phyloP scores from a whole-genome alignment of 129 eudicot genomes.

The Centrapalus pauciflorus region DNA sequence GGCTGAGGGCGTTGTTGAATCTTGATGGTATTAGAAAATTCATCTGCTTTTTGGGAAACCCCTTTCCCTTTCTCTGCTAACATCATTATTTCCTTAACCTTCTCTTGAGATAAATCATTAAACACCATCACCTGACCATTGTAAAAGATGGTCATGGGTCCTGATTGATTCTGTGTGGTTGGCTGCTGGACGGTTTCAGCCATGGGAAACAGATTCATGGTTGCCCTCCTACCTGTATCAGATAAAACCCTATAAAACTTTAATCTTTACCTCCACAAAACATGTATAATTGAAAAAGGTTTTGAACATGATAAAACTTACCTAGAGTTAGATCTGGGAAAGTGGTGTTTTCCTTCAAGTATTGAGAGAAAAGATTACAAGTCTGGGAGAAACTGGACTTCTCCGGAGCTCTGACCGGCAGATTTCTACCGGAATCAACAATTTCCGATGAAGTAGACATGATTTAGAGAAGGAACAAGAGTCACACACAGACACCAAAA shows the following conservation, averaged over 20 bases:
- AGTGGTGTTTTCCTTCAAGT: slow-evolving; percentile 71
- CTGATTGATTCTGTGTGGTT: slow-evolving; percentile 23
- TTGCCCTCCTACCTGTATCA: slow-evolving; percentile 26
- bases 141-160: slow-evolving; percentile 77
- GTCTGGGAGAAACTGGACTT: slow-evolving; percentile 65
- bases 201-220: slow-evolving; percentile 55
- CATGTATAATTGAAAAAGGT: not conserved
- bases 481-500: no score
- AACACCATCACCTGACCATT: slow-evolving; percentile 78
- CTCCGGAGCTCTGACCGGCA: slow-evolving; percentile 27
- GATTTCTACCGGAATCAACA: slow-evolving; percentile 59
- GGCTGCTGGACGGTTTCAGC: slow-evolving; percentile 6
- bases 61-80: slow-evolving; percentile 55
- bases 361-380: slow-evolving; percentile 69
- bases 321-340: slow-evolving; percentile 62
- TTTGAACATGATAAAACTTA: not conserved
- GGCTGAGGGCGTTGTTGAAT: slow-evolving; percentile 21
- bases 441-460: slow-evolving; percentile 64
- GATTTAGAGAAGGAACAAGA: not conserved
- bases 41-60: slow-evolving; percentile 30
- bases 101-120: slow-evolving; percentile 72
- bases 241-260: not conserved
- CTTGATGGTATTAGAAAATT: slow-evolving; percentile 28
- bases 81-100: slow-evolving; percentile 66
- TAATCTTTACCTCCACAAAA: not conserved